A percentile compares a stretch with the other conserved stretches of the same genome.
phyloP scores from a whole-genome alignment of 1,284 basidiomycete species.

The Volvariella volvacea region DNA sequence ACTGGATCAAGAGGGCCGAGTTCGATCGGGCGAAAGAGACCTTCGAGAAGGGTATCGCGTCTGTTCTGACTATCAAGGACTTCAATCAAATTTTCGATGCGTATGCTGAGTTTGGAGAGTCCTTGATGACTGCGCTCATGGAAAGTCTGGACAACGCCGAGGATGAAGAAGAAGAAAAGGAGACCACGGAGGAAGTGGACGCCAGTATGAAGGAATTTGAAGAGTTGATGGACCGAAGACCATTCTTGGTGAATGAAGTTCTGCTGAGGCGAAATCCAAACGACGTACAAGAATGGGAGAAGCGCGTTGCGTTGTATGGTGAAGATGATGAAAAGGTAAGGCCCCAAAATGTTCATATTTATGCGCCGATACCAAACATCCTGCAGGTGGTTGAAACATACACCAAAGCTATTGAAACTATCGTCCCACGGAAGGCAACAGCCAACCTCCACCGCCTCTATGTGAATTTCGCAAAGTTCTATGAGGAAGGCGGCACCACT shows the following conservation, averaged over 20 bases:
- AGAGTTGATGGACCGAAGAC: slow-evolving; percentile 89
- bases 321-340: slow-evolving; percentile 86
- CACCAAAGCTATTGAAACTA: slow-evolving; percentile 81
- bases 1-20: slow-evolving; percentile 97
- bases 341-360: slow-evolving; percentile 2
- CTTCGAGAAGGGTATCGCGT: slow-evolving; percentile 84
- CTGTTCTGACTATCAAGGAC: slow-evolving; percentile 91
- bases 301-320: slow-evolving; percentile 90
- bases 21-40: slow-evolving; percentile 85
- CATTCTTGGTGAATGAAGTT: slow-evolving; percentile 96
- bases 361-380: slow-evolving; percentile 5
- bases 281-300: slow-evolving; percentile 99
- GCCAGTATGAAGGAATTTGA: slow-evolving; percentile 91
- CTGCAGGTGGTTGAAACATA: slow-evolving; percentile 87
- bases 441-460: slow-evolving; percentile 89
- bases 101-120: slow-evolving; percentile 92
- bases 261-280: slow-evolving; percentile 91
- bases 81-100: slow-evolving; percentile 99
- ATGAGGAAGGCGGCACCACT: slow-evolving; percentile 88
- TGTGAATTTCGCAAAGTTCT: slow-evolving; percentile 95
- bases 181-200: slow-evolving; percentile 86
- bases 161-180: slow-evolving; percentile 54
- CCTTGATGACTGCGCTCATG: slow-evolving; percentile 90
- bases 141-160: slow-evolving; percentile 77
- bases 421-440: slow-evolving; percentile 87